Base-by-base conservation (phyloP, 192 early-diverging fungal species). In the Spizellomyces sp. region DNA sequence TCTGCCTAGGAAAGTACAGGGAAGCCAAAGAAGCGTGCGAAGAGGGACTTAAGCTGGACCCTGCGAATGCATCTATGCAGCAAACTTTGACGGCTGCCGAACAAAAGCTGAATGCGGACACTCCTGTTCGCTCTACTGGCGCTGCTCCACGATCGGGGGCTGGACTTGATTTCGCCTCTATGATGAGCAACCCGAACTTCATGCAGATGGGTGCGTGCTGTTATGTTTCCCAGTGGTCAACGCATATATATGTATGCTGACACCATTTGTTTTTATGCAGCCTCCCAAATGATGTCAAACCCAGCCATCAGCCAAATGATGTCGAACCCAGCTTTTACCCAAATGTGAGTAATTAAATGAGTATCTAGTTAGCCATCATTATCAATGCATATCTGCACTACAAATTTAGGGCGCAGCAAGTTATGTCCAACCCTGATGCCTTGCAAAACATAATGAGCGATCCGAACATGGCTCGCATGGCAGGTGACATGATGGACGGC, bases 151-250 rank as follows among this genome's bases (percentile, higher is more conserved):
- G 71, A 5, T 48, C 68, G 2, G 80, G 58, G 70, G 80, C 70
- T 43, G 71, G 86, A 12, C 88, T 90, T 42, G 93, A 95, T 75
- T 78, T 94, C 65, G 88, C 81, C 10, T 82, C 90, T 57, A 83
- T 98, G 82, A 82, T 96, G 89, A 93, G 77, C 77, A 96, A 99
- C 87, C 97, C 97, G 17, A 90, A 89, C 27, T 82, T 99, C 66
- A 98, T 98, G 95, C 84, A 81, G 75, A 98, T 98, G 95, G 97
- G 70, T 79, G 41, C 73, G 74, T 59, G 58, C n/a, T n/a, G 27
- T 8, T 36, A 36, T 36, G 1, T 36, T 36, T 36, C 27, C 67
- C 15, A 44, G 9, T 58, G 52, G 17, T 41, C 41, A 42, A 52
- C 7, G 21, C 17, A 14, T 48, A 17, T 42, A 14, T 3, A 19